Evolutionary conservation across 495 filamentous ascomycete species (phyloP).

Genomic region (Penicillium desertorum): DNA sequence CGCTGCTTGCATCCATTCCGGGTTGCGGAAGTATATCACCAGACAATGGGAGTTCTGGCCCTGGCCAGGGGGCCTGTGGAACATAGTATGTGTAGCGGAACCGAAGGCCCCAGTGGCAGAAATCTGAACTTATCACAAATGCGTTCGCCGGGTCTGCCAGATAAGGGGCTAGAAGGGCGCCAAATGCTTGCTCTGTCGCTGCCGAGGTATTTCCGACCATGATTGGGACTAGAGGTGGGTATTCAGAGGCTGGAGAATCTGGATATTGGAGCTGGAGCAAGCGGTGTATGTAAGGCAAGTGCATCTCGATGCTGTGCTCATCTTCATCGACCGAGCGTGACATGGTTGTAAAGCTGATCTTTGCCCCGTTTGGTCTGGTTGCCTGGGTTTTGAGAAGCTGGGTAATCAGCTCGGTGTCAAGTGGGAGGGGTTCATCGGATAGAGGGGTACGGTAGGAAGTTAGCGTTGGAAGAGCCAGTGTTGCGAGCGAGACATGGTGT

Average conservation of each 20-base stretch:
- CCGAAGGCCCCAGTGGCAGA: constrained; percentile 91
- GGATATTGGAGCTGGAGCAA: constrained; percentile 53
- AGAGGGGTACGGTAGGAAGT: constrained; percentile 81
- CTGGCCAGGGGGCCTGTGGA: constrained; percentile 46
- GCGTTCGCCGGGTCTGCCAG: constrained; percentile 71
- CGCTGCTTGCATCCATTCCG: constrained; percentile 23
- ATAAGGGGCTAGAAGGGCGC: constrained; percentile 72
- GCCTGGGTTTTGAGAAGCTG: constrained; percentile 56
- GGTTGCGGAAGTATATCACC: constrained; percentile 44
- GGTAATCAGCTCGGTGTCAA: constrained; percentile 67
- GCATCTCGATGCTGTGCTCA: constrained; percentile 97
- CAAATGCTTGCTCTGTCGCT: constrained; percentile 66
- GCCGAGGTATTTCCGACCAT: constrained; percentile 76
- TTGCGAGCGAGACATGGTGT: constrained; percentile 78
- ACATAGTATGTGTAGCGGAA: constrained; percentile 87
- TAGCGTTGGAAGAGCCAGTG: constrained; percentile 74
- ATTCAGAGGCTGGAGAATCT: constrained; percentile 41
- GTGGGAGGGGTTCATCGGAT: constrained; percentile 67
- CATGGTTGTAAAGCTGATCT: constrained; percentile 69
- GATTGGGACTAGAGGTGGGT: constrained; percentile 80
- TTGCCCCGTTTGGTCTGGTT: constrained; percentile 34
- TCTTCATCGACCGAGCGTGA: constrained; percentile 66
- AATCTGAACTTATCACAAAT: constrained; percentile 90
- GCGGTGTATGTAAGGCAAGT: constrained; percentile 91
- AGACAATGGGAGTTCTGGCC: constrained; percentile 43